A percentile compares a stretch with the other conserved stretches of the same genome.
phyloP scores from a whole-genome alignment of 306 rosid genomes.

The Dryas octopetala region DNA sequence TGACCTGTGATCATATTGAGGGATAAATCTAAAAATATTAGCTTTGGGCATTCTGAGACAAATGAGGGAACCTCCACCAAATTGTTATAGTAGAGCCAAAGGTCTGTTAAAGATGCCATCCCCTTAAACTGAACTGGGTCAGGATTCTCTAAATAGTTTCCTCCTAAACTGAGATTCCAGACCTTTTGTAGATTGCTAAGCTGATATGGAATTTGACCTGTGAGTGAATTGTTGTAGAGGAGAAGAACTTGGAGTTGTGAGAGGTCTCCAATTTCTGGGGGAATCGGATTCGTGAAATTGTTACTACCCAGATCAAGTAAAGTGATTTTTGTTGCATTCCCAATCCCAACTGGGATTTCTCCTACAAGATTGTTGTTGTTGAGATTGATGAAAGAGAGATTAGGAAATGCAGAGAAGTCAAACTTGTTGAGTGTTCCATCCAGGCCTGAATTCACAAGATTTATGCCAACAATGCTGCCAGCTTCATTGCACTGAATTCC shows the following conservation, averaged over 20 bases:
- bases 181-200: background rate
- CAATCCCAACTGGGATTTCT: conserved; percentile 44
- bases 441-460: conserved; percentile 46
- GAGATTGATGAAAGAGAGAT: conserved; percentile 57
- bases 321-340: conserved; percentile 44
- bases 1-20: background rate
- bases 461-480: conserved; percentile 30
- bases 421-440: conserved; percentile 49
- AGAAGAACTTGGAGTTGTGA: conserved; percentile 5
- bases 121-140: background rate
- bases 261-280: background rate
- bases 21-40: background rate
- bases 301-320: conserved; percentile 45
- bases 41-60: background rate
- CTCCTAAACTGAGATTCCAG: conserved; percentile 8
- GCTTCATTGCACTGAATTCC: conserved; percentile 47
- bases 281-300: conserved; percentile 16
- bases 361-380: conserved; percentile 46
- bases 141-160: background rate
- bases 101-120: conserved; percentile 6
- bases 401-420: conserved; percentile 50
- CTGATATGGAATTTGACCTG: background rate
- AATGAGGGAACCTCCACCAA: conserved; percentile 1
- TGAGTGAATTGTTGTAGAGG: conserved; percentile 4
- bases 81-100: conserved; percentile 3